Percentiles rank a stretch among this genome's conserved stretches.
Evolutionary conservation across 495 filamentous ascomycete species (phyloP).

Genomic region (Bathelium albidoporum): DNA sequence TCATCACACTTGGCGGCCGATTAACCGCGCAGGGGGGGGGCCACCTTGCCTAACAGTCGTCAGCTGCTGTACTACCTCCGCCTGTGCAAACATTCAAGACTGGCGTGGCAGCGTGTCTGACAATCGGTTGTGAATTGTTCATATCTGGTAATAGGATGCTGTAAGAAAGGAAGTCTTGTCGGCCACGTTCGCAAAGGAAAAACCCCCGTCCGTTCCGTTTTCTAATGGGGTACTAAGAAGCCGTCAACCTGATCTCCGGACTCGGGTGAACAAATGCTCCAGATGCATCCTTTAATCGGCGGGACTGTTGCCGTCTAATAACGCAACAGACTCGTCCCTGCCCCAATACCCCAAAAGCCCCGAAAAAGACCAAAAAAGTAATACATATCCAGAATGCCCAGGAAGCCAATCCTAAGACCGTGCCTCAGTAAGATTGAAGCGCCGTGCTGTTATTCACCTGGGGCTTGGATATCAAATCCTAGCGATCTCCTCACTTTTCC

Average conservation of each 20-base stretch:
- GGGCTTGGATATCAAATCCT: not conserved
- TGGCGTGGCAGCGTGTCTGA: not conserved
- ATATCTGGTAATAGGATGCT: not conserved
- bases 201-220: not conserved
- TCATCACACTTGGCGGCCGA: not conserved
- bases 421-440: not conserved
- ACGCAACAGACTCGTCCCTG: not conserved
- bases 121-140: not conserved
- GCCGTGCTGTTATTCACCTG: constrained; percentile 1
- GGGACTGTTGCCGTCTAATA: not conserved
- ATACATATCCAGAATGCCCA: constrained; percentile 1
- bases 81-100: not conserved
- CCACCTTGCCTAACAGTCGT: not conserved
- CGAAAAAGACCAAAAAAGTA: not conserved
- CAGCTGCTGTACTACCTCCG: not conserved
- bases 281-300: not conserved
- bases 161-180: not conserved
- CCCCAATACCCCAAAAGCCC: not conserved
- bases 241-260: not conserved
- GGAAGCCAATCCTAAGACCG: not conserved
- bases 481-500: constrained; percentile 4
- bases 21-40: not conserved
- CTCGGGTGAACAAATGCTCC: not conserved
- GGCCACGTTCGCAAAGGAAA: not conserved
- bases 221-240: not conserved